Conservation (phyloP, 257 asterid genomes). For the Nicotiana tomentosiformis region DNA sequence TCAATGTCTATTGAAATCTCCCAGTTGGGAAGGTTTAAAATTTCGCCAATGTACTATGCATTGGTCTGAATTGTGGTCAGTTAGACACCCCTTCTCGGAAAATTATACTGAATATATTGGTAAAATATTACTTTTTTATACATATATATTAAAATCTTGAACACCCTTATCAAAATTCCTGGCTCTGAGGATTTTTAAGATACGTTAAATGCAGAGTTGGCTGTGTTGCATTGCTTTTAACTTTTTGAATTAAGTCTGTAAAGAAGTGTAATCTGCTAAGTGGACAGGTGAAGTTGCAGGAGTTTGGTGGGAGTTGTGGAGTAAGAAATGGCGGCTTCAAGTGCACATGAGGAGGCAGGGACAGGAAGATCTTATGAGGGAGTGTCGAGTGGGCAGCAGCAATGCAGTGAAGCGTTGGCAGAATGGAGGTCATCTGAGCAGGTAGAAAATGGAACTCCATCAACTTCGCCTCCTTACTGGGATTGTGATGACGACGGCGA, state of each 20-base stretch:
- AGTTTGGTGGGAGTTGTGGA: conserved; percentile 40
- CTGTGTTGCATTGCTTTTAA: neutral
- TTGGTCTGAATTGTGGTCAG: neutral
- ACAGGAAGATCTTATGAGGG: conserved; percentile 59
- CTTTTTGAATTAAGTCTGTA: neutral
- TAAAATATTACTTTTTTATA: too few relatives aligned
- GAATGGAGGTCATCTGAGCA: conserved; percentile 88
- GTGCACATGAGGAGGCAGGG: conserved; percentile 43
- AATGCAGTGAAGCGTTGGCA: conserved; percentile 62
- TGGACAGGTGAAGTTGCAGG: conserved; percentile 44
- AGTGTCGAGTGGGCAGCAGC: conserved; percentile 50
- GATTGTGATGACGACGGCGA: conserved; percentile 71
- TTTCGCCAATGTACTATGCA: neutral
- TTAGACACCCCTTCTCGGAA: too few relatives aligned
- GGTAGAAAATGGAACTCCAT: conserved; percentile 73
- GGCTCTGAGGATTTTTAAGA: neutral
- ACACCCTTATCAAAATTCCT: too few relatives aligned
- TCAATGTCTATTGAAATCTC: neutral
- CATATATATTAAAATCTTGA: too few relatives aligned
- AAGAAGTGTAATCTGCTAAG: neutral
- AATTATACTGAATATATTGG: too few relatives aligned
- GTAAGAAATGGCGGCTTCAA: conserved; percentile 71
- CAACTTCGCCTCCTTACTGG: conserved; percentile 92
- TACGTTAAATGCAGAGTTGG: neutral
- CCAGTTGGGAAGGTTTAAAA: neutral